phyloP scores from a whole-genome alignment of 306 rosid species.

The Luffa acutangula region DNA sequence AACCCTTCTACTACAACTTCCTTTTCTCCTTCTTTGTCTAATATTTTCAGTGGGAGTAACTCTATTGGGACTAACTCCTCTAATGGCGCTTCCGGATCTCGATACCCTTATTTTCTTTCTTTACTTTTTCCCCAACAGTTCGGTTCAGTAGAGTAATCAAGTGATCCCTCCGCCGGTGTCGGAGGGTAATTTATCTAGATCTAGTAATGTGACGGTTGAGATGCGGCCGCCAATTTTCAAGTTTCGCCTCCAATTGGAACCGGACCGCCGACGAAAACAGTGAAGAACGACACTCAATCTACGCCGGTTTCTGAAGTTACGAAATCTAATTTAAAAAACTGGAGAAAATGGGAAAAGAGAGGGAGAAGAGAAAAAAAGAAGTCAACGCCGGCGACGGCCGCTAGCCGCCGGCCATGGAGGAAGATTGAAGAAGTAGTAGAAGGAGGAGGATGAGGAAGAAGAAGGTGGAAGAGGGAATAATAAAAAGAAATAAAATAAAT shows the following conservation, averaged over 20 bases:
- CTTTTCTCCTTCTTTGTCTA: constrained; percentile 49
- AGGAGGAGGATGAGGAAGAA: no score
- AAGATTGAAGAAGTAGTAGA: no score
- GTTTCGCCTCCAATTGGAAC: not conserved
- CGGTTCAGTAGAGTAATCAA: constrained; percentile 13
- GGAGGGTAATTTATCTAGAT: constrained; percentile 33
- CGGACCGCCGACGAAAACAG: not conserved
- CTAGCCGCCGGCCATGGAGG: no score
- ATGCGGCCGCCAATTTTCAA: constrained; percentile 11
- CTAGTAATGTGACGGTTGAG: constrained; percentile 26
- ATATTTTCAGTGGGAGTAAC: constrained; percentile 24
- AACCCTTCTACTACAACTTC: constrained; percentile 42
- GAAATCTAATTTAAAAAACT: constrained; percentile 22
- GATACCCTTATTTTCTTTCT: constrained; percentile 27
- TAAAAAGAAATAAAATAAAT: no score
- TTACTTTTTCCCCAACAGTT: constrained; percentile 41
- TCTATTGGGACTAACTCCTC: not conserved
- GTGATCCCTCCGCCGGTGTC: constrained; percentile 1
- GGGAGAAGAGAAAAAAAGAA: no score
- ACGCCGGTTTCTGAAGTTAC: constrained; percentile 5
- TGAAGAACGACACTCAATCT: constrained; percentile 13
- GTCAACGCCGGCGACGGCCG: no score
- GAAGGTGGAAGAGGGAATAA: no score
- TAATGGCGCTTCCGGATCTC: constrained; percentile 30
- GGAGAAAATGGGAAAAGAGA: no score